Percentiles rank a stretch among this genome's conserved stretches.
Evolutionary conservation across 768 basidiomycete genomes (phyloP).

Genomic region (Hypsizygus marmoreus): DNA sequence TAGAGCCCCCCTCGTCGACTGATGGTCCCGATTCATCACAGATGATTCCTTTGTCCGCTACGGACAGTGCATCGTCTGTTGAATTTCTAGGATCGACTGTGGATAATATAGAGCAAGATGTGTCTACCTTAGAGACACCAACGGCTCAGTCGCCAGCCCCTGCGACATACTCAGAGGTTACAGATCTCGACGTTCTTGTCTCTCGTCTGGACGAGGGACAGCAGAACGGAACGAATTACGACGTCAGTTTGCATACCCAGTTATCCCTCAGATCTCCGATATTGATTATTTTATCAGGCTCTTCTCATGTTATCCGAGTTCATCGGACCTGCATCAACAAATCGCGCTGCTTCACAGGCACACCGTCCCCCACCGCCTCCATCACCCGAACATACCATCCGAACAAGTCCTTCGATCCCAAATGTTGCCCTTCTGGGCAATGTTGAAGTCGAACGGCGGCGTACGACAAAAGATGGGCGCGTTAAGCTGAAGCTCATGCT

Average conservation of each 20-base stretch:
- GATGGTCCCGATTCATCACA: neutral
- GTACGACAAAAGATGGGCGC: conserved; percentile 63
- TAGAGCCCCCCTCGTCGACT: neutral
- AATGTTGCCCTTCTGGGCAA: conserved; percentile 40
- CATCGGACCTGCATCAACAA: conserved; percentile 52
- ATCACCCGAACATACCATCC: conserved; percentile 13
- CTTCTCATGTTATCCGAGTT: conserved; percentile 62
- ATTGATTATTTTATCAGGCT: conserved; percentile 40
- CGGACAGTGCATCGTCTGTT: conserved; percentile 19
- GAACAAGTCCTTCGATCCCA: neutral
- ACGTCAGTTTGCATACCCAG: conserved; percentile 48
- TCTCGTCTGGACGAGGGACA: conserved; percentile 52
- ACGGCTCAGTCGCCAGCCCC: conserved; percentile 10
- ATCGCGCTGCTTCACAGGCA: conserved; percentile 4
- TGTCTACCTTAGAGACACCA: conserved; percentile 12
- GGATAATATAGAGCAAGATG: conserved; percentile 6
- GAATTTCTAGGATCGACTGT: conserved; percentile 19
- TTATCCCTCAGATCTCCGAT: conserved; percentile 15
- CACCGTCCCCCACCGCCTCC: conserved; percentile 18
- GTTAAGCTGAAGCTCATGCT: conserved; percentile 71
- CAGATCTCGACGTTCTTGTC: conserved; percentile 66
- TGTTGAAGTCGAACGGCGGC: conserved; percentile 59
- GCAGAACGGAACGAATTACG: conserved; percentile 57
- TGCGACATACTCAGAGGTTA: conserved; percentile 38
- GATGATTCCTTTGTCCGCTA: conserved; percentile 4